Evolutionary conservation across 148 eudicot genomes (phyloP).

Genomic region (Vaccinium darrowii): DNA sequence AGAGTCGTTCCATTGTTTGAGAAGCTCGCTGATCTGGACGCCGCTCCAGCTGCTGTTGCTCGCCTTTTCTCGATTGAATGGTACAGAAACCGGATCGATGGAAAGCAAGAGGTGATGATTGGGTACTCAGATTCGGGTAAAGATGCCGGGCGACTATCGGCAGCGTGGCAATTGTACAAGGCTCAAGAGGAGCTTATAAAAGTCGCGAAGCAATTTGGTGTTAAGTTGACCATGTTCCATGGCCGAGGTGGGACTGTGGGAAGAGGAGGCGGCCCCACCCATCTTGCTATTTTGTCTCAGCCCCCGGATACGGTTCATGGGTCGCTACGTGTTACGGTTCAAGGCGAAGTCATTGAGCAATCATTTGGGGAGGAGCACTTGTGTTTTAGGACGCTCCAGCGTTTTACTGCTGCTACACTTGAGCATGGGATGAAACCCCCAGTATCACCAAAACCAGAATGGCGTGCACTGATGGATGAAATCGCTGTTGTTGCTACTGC

Average conservation of each 20-base stretch:
- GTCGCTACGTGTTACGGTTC: slow-evolving; percentile 92
- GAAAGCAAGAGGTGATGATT: slow-evolving; percentile 98
- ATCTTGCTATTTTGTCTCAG: slow-evolving; percentile 96
- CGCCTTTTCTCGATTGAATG: slow-evolving; percentile 88
- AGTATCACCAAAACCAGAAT: slow-evolving; percentile 83
- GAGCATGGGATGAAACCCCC: slow-evolving; percentile 99
- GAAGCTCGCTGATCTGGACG: slow-evolving; percentile 83
- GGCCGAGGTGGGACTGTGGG: slow-evolving; percentile 99
- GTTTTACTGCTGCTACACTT: slow-evolving; percentile 94
- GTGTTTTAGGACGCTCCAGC: slow-evolving; percentile 95
- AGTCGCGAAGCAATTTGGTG: slow-evolving; percentile 82
- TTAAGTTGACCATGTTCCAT: slow-evolving; percentile 92
- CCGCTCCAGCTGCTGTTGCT: slow-evolving; percentile 93
- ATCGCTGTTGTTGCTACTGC: slow-evolving; percentile 79
- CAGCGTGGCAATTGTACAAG: slow-evolving; percentile 95
- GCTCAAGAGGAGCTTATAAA: slow-evolving; percentile 96
- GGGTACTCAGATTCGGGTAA: slow-evolving; percentile 98
- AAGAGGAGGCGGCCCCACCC: slow-evolving; percentile 98
- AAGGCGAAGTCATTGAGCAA: slow-evolving; percentile 98
- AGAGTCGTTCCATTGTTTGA: slow-evolving; percentile 96
- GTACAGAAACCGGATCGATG: slow-evolving; percentile 77
- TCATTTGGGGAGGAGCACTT: slow-evolving; percentile 94
- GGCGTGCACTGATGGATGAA: slow-evolving; percentile 91
- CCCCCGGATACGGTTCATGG: slow-evolving; percentile 93
- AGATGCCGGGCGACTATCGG: slow-evolving; percentile 94